Evolutionary conservation across 441 rosid species (phyloP), one percentile per base, ranked within the genome.

Genomic region (Euphorbia celastroides): DNA sequence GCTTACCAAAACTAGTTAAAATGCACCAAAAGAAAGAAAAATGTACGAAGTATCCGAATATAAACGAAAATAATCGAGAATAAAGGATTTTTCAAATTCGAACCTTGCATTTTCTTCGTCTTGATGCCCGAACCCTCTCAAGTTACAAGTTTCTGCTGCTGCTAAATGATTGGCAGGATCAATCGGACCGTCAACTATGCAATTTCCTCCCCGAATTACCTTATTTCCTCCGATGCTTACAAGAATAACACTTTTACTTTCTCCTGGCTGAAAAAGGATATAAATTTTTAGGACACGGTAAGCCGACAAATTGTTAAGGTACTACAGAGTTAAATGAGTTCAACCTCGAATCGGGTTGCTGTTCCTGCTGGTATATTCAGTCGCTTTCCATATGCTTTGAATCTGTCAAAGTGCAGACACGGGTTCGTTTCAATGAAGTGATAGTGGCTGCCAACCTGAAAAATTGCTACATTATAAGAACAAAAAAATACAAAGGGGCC

Each of bases 361-460:
- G 96, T 93, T 76, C 98, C 98, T 10, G 97, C 96, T 56, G 84
- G 76, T 78, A 89, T 90, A 74, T 93, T 93, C 65, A 93, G 80
- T 70, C 90, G 97, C 98, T 86, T 89, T 72, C 98, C 97, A 78
- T 71, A 67, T 71, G 98, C 88, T 79, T 78, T 90, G 75, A 69
- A 80, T 75, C 98, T 81, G 78, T 93, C 97, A 69, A 89, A 87
- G 68, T 75, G 74, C 81, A 93, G 74, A 69, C 17, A 70, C 11
- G 92, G 96, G 71, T 93, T 93, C 62, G 77, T 88, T 83, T 93
- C 98, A 62, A 86, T 80, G 62, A 93, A 93, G 79, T 89, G 93
- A 77, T 93, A 93, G 82, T 93, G 98, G 77, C 97, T 93, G 55
- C 98, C 98, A 60, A 93, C 97, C 98, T 93, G 87, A 82, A 74